A percentile compares a stretch with the other conserved stretches of the same genome.
These are phyloP conservation scores for Onygena corvina DNA, from an alignment of 2,329 filamentous ascomycete genomes.

Conservation along the genomic window DNA sequence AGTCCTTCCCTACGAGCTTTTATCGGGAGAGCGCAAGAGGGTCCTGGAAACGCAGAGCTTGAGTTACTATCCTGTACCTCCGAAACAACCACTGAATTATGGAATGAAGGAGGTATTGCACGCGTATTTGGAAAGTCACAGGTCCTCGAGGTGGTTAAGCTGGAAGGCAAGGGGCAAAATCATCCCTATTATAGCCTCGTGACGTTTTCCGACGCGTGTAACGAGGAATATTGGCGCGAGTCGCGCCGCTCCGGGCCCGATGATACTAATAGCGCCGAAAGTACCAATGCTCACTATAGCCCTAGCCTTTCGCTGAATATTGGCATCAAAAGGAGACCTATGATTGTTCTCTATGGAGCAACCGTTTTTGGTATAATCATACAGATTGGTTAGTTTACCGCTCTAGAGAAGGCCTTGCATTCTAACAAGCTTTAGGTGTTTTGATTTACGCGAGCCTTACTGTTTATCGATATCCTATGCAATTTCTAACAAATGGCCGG, in stretches of 20 bases:
- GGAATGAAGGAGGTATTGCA: slow-evolving; percentile 18
- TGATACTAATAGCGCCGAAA: no score
- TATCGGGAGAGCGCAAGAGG: slow-evolving; percentile 37
- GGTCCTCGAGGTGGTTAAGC: slow-evolving; percentile 24
- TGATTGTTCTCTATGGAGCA: no score
- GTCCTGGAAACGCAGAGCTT: slow-evolving; percentile 23
- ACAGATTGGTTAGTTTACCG: no score
- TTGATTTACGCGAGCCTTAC: neutral
- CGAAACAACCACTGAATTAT: slow-evolving; percentile 19
- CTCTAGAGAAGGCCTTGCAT: neutral
- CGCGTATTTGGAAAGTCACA: slow-evolving; percentile 12
- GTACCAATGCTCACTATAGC: no score
- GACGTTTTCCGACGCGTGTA: slow-evolving; percentile 24
- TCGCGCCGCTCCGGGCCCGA: no score
- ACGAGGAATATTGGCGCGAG: no score
- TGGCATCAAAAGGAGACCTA: no score
- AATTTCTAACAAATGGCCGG: neutral
- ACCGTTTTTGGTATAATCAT: no score
- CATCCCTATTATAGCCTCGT: no score
- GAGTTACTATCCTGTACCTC: slow-evolving; percentile 34
- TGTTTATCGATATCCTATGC: neutral
- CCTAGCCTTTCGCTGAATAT: no score
- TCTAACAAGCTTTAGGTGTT: neutral
- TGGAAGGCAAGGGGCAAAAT: no score
- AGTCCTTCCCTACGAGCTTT: slow-evolving; percentile 34